Base-by-base conservation (phyloP, 192 early-diverging fungal species). In the Geranomyces michiganensis region DNA sequence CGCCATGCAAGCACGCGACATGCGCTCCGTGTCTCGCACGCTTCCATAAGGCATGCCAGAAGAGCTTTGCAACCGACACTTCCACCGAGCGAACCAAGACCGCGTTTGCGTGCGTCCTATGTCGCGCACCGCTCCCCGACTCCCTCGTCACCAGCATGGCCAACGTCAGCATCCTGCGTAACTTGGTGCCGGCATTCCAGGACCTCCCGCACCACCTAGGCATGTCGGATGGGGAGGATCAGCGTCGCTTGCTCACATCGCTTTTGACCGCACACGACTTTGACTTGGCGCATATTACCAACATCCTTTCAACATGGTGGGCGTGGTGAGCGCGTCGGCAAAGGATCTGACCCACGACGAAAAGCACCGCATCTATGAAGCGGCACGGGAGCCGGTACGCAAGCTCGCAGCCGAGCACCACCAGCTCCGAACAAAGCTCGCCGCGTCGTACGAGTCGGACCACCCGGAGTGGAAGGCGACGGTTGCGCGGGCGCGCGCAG, bases 301-400 rank as follows among this genome's bases (percentile, higher is more conserved):
- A n/a, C 51, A 53, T 53, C 15, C 51, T 53, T 53, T 53, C 51
- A 53, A 17, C 26, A 53, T 53, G 51, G 51, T 53, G 3, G 51
- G 51, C 15, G 51, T 53, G 6, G 51, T 3, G 6, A 53, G 6
- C 51, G 17, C 51, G 51, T 41, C 36, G 5, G 36, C 51, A 10
- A 47, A 47, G 19, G 26, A 26, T 15, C 19, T 53, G 3, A 24
- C 51, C 6, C 51, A 53, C 51, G 51, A 53, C 15, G 21, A 53
- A 4, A 53, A 53, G 51, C 51, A 53, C 6, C 51, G 51, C 51
- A 53, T 53, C 51, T 53, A 53, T 17, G 51, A 53, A 6, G 51
- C 3, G 51, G 51, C 51, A 26, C 51, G 51, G 6, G 51, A 53
- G 17, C 51, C 51, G 21, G 51, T 53, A 4, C 51, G 51, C 15